Conservation (phyloP, 1,284 basidiomycete species). For the Cystobasidium sp. region DNA sequence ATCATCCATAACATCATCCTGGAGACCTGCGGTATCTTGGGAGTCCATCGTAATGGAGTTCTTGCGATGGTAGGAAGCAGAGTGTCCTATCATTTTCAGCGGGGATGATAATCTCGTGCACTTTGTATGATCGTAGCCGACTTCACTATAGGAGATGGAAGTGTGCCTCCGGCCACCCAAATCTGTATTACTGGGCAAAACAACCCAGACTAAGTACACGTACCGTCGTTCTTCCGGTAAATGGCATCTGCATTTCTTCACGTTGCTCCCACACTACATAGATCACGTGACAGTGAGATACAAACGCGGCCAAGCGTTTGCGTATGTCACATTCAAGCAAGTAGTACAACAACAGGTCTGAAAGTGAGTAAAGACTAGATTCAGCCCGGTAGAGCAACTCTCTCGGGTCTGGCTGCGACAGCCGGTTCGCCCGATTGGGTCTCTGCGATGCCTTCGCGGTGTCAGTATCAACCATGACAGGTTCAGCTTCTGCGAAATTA, state of each 20-base stretch:
- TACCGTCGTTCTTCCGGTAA: no score
- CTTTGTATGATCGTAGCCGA: no score
- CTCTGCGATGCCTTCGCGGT: not conserved
- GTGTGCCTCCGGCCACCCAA: no score
- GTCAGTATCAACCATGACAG: not conserved
- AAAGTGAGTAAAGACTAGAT: not conserved
- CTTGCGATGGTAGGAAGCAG: not conserved
- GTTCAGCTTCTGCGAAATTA: not conserved
- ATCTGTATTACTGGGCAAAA: no score
- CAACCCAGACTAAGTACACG: no score
- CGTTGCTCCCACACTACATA: not conserved
- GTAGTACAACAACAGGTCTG: not conserved
- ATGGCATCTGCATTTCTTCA: no score
- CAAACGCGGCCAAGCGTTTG: not conserved
- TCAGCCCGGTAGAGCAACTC: not conserved
- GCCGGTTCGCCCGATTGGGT: not conserved
- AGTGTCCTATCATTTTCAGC: not conserved
- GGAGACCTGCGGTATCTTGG: not conserved
- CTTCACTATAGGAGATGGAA: no score
- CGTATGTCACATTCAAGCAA: not conserved
- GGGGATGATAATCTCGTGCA: not conserved
- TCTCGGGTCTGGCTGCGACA: not conserved
- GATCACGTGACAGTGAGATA: not conserved
- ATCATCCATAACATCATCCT: conserved; percentile 15
- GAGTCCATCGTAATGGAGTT: not conserved